Percentiles rank a stretch among this genome's conserved stretches.
Evolutionary conservation across 2,329 filamentous ascomycete genomes (phyloP).

Genomic region (Tolypocladium capitatum): DNA sequence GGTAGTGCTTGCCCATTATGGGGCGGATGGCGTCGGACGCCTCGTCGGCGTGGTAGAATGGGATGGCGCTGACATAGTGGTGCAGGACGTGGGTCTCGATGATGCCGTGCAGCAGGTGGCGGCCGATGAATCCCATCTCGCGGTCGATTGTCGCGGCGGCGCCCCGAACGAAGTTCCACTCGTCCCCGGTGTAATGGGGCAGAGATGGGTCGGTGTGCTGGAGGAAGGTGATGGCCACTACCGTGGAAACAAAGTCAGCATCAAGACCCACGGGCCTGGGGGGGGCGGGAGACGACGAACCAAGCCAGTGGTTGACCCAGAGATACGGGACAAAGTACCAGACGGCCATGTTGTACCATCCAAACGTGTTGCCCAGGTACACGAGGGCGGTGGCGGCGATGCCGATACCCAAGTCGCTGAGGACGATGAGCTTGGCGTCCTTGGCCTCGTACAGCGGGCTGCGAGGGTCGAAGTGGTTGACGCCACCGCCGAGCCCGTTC

Average conservation of each 20-base stretch:
- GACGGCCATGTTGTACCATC: conserved; percentile 74
- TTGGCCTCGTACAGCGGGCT: conserved; percentile 87
- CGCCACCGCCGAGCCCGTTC: conserved; percentile 67
- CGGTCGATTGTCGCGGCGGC: conserved; percentile 93
- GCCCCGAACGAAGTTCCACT: conserved; percentile 89
- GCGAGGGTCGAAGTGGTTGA: conserved; percentile 87
- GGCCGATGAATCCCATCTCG: conserved; percentile 92
- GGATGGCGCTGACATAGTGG: conserved; percentile 92
- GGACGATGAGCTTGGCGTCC: conserved; percentile 73
- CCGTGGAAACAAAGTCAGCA: conserved; percentile 14
- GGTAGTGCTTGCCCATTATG: conserved; percentile 94
- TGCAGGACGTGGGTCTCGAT: conserved; percentile 96
- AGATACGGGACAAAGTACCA: conserved; percentile 95
- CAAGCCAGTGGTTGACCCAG: conserved; percentile 98
- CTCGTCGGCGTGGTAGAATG: conserved; percentile 94
- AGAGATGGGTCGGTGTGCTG: conserved; percentile 94
- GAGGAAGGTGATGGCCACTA: conserved; percentile 92
- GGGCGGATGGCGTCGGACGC: conserved; percentile 87
- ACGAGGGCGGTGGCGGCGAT: conserved; percentile 50
- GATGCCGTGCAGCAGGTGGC: conserved; percentile 84
- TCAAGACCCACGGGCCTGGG: not conserved
- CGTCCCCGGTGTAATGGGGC: conserved; percentile 75
- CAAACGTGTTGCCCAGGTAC: conserved; percentile 62
- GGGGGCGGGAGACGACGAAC: conserved; percentile 42
- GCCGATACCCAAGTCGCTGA: conserved; percentile 73